phyloP scores from a whole-genome alignment of 495 filamentous ascomycete species.

The Hyphodiscus hymeniophilus region DNA sequence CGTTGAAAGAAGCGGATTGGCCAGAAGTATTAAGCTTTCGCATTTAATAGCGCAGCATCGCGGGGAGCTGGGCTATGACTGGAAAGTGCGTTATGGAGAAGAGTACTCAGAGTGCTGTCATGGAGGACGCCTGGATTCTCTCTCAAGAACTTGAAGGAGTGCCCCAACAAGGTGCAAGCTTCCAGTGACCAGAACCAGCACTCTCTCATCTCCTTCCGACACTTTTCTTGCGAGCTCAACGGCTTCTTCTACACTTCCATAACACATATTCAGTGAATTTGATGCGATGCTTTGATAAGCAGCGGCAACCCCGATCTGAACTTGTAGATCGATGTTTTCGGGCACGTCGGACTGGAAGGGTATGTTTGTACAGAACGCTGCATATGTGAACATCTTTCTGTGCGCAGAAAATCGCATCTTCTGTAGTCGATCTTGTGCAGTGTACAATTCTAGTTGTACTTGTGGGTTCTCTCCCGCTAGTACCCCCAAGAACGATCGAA shows the following conservation, averaged over 20 bases:
- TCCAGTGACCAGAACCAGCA: slow-evolving; percentile 57
- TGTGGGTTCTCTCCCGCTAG: slow-evolving; percentile 10
- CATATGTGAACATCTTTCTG: slow-evolving; percentile 53
- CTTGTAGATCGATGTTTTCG: neutral
- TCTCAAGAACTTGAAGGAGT: slow-evolving; percentile 65
- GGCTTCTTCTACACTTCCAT: slow-evolving; percentile 72
- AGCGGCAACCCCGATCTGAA: neutral
- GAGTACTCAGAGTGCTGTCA: too few relatives aligned
- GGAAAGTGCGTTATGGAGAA: too few relatives aligned
- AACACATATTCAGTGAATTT: slow-evolving; percentile 3
- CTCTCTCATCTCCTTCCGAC: slow-evolving; percentile 14
- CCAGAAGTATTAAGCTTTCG: too few relatives aligned
- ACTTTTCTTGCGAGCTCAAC: slow-evolving; percentile 57
- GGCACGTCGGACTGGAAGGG: slow-evolving; percentile 40
- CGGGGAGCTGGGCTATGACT: too few relatives aligned
- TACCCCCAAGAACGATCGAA: slow-evolving; percentile 35
- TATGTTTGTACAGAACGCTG: slow-evolving; percentile 64
- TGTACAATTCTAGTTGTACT: neutral
- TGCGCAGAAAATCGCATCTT: neutral
- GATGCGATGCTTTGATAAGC: neutral
- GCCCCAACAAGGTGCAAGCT: slow-evolving; percentile 85
- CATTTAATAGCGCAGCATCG: too few relatives aligned
- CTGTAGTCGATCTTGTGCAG: neutral
- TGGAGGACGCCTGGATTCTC: neutral
- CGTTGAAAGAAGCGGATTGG: too few relatives aligned